Evolutionary conservation across 2,329 filamentous ascomycete genomes (phyloP).

Genomic region (Cryphonectria naterciae): DNA sequence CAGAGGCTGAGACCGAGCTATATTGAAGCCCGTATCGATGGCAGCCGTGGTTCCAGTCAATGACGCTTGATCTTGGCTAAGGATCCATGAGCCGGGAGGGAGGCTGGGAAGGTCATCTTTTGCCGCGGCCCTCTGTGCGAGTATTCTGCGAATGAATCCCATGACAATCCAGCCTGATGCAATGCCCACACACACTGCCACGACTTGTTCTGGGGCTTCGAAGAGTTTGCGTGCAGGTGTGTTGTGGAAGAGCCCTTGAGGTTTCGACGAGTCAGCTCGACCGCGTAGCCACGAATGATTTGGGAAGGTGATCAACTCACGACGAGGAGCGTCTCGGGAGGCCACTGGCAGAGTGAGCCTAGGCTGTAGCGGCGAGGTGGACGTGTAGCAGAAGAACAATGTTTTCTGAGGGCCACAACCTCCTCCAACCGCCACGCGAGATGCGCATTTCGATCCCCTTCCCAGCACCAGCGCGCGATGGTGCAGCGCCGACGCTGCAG

Average conservation of each 20-base stretch:
- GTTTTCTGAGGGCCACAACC: not conserved
- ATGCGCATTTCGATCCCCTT: not conserved
- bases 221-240: constrained; percentile 8
- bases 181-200: not conserved
- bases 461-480: not conserved
- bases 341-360: too few species aligned
- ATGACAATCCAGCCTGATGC: not conserved
- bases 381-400: not conserved
- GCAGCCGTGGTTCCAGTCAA: not conserved
- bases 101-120: not conserved
- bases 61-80: not conserved
- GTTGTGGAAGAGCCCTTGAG: constrained; percentile 12
- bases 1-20: not conserved
- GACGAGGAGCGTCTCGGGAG: not conserved
- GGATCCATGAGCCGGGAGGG: not conserved
- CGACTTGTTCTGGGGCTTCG: not conserved
- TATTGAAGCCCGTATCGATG: constrained; percentile 7
- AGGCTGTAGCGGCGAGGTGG: not conserved
- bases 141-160: not conserved
- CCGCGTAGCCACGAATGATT: not conserved
- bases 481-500: not conserved
- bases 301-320: not conserved
- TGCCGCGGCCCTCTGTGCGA: too few species aligned
- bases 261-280: not conserved
- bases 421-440: not conserved